A percentile compares a stretch with the other conserved stretches of the same genome.
These are phyloP conservation scores for Aspergillus ibericus DNA, from an alignment of 2,329 filamentous ascomycete species.

Conservation along the genomic window DNA sequence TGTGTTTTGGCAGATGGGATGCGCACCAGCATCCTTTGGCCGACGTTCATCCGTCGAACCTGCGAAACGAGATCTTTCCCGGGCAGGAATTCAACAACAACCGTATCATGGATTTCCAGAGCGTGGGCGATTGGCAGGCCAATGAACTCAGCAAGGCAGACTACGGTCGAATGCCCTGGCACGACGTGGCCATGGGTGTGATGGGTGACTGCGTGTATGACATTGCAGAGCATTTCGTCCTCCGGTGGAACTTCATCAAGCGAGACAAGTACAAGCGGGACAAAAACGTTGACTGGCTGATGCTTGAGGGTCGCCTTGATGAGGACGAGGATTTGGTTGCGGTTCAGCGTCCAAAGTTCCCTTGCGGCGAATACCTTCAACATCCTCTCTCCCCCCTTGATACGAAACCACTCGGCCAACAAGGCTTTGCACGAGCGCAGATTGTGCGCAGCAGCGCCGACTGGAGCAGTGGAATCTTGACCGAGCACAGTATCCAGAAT, in stretches of 20 bases:
- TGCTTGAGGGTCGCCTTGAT: slow-evolving; percentile 71
- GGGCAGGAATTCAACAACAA: slow-evolving; percentile 99
- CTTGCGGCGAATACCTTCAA: slow-evolving; percentile 80
- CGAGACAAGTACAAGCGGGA: slow-evolving; percentile 97
- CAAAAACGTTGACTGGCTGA: slow-evolving; percentile 78
- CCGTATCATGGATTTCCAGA: slow-evolving; percentile 91
- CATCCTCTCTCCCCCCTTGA: slow-evolving; percentile 73
- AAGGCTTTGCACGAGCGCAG: slow-evolving; percentile 78
- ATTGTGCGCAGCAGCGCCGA: slow-evolving; percentile 86
- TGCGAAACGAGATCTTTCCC: slow-evolving; percentile 82
- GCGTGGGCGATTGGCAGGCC: slow-evolving; percentile 85
- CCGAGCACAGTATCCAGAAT: slow-evolving; percentile 80
- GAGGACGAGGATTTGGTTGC: slow-evolving; percentile 82
- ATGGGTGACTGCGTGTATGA: slow-evolving; percentile 88
- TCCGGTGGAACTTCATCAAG: slow-evolving; percentile 96
- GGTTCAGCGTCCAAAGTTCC: slow-evolving; percentile 84
- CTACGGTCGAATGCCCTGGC: slow-evolving; percentile 96
- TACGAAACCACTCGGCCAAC: slow-evolving; percentile 61
- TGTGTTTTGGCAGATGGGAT: slow-evolving; percentile 97
- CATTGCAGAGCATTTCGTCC: slow-evolving; percentile 90
- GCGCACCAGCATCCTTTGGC: slow-evolving; percentile 78
- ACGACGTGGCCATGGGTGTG: slow-evolving; percentile 91
- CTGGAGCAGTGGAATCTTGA: slow-evolving; percentile 89
- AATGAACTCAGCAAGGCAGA: slow-evolving; percentile 91
- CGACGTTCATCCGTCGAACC: slow-evolving; percentile 81